Base-by-base conservation (phyloP, 257 asterid genomes). In the Fraxinus anomala region DNA sequence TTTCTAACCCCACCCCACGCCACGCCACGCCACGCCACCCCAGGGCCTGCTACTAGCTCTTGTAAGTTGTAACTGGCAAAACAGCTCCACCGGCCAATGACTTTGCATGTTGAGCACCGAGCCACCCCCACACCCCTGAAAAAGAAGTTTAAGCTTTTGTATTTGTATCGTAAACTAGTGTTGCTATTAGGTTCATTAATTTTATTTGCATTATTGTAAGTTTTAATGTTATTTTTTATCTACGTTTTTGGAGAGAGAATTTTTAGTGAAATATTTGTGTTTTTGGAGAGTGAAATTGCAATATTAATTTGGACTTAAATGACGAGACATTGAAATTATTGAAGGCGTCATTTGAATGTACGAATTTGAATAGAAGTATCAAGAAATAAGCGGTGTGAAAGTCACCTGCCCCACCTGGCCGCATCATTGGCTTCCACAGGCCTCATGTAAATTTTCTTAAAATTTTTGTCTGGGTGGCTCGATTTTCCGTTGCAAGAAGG, bases 21-120 rank as follows among this genome's bases (percentile, higher is more conserved):
- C 19, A 54, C 23, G 12, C 3, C 10, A 54, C n/a, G n/a, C 54
- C 74, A 23, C 5, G 31, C 31, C 19, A 54, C 23, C 26, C 3
- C 10, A 54, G 10, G 65, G 6, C 59, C 68, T 31, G 24, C 49
- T 71, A 34, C 11, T 31, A 47, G 56, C 19, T 5, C 21, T 17
- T 44, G 39, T 37, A 47, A 37, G 8, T 17, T 44, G 39, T 37
- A 47, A 37, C 77, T 80, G 74, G 74, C 42, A 36, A 36, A 66
- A 77, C 36, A 73, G 88, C 77, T 76, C 73, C 34, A 65, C n/a
- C 76, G 68, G 73, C 89, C 87, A 83, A 89, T 84, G 83, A 82
- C 82, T 66, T 51, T 71, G 74, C 63, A 47, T 80, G 80, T 85
- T 73, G 86, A 80, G 86, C 83, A 73, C 82, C 81, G 89, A 79